Evolutionary conservation across 1,284 basidiomycete genomes (phyloP).

Genomic region (Cutaneotrichosporon cyanovorans): DNA sequence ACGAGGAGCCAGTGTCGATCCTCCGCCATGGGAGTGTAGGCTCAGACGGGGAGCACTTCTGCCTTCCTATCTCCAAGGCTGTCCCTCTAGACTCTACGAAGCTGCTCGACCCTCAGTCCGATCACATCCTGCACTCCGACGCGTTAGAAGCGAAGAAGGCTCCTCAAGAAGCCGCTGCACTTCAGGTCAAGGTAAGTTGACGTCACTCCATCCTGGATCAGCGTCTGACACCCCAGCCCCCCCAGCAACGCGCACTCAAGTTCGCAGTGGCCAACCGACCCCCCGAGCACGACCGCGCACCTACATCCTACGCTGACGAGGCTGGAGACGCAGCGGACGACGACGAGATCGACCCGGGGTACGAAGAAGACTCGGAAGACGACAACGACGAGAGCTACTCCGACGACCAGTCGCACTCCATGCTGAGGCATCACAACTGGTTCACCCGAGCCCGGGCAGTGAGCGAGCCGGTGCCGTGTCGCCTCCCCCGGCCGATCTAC

Average conservation of each 20-base stretch:
- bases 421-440: not conserved
- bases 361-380: conserved; percentile 35
- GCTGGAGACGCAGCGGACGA: conserved; percentile 3
- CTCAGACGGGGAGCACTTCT: conserved; percentile 19
- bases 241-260: conserved; percentile 18
- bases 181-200: not conserved
- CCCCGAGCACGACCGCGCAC: not conserved
- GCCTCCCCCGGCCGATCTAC: conserved; percentile 7
- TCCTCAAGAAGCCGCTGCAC: conserved; percentile 9
- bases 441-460: conserved; percentile 2
- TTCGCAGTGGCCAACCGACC: conserved; percentile 23
- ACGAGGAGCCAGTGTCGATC: conserved; percentile 23
- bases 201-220: too few species aligned
- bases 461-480: not conserved
- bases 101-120: not conserved
- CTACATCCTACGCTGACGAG: not conserved
- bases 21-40: conserved; percentile 24
- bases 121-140: too few species aligned
- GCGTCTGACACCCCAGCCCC: not conserved
- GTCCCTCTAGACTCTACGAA: conserved; percentile 1
- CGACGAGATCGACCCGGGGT: conserved; percentile 19
- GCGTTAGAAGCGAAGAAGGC: conserved; percentile 4
- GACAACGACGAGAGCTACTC: too few species aligned
- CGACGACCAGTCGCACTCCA: conserved; percentile 17
- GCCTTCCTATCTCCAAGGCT: conserved; percentile 10